Evolutionary conservation across 768 basidiomycete genomes (phyloP).

Genomic region (Suillus ampliporus): DNA sequence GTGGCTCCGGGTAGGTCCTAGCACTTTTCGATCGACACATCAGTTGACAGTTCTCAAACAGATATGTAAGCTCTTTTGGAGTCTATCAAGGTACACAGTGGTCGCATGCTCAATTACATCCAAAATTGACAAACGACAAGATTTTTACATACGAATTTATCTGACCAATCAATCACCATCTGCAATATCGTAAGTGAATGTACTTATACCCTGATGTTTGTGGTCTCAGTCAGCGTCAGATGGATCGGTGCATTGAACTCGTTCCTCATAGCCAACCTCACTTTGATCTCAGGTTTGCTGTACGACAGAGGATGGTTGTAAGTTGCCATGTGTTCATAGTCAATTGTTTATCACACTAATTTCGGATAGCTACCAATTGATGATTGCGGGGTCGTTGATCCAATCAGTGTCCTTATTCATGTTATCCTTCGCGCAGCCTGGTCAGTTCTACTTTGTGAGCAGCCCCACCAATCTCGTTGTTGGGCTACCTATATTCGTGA

Average conservation of each 20-base stretch:
- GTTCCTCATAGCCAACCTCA: conserved; percentile 42
- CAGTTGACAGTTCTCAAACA: conserved; percentile 9
- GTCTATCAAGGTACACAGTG: conserved; percentile 36
- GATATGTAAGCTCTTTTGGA: conserved; percentile 36
- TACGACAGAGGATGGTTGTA: conserved; percentile 54
- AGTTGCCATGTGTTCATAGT: conserved; percentile 1
- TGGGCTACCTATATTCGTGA: not conserved
- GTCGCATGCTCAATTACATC: not conserved
- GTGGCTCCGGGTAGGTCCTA: conserved; percentile 30
- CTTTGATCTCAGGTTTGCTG: conserved; percentile 46
- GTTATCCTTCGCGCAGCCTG: conserved; percentile 31
- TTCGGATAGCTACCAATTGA: conserved; percentile 5
- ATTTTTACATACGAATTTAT: conserved; percentile 39
- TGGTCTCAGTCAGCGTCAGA: conserved; percentile 16
- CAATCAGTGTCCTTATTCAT: conserved; percentile 31
- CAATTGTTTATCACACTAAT: conserved; percentile 33
- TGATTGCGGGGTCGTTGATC: conserved; percentile 20
- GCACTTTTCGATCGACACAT: not conserved
- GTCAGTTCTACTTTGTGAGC: conserved; percentile 33
- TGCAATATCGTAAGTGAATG: conserved; percentile 32
- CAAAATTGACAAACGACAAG: conserved; percentile 24
- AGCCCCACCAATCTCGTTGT: not conserved
- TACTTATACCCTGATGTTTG: conserved; percentile 31
- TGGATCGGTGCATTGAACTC: conserved; percentile 52
- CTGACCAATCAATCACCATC: conserved; percentile 34